Evolutionary conservation across 2,329 filamentous ascomycete species (phyloP).

Genomic region (Botryotinia globosa): DNA sequence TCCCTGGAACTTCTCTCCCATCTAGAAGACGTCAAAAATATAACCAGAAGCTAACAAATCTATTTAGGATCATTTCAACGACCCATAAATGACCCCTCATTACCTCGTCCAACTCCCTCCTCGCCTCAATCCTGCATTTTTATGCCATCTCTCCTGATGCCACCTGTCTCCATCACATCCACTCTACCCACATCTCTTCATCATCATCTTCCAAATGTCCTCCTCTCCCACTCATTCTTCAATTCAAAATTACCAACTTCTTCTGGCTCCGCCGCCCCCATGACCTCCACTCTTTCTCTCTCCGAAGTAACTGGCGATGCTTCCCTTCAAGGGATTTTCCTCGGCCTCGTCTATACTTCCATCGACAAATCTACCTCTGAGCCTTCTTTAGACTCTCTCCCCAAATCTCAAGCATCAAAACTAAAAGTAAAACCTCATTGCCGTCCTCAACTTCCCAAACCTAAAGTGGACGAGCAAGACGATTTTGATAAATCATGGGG

Average conservation of each 20-base stretch:
- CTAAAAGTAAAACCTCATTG: background rate
- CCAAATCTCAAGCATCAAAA: background rate
- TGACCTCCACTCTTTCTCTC: conserved; percentile 4
- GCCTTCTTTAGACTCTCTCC: background rate
- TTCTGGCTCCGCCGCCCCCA: background rate
- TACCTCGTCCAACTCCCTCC: background rate
- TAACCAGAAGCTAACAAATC: background rate
- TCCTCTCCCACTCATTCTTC: conserved; percentile 10
- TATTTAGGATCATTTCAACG: background rate
- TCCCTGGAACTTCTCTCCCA: background rate
- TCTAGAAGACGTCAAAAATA: background rate
- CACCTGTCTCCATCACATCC: conserved; percentile 13
- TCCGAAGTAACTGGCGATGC: conserved; percentile 13
- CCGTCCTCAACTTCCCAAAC: background rate
- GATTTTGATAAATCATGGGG: background rate
- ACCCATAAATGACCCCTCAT: background rate
- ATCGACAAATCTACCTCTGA: background rate
- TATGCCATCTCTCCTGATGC: conserved; percentile 10
- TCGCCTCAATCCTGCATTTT: conserved; percentile 13
- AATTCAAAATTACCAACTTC: background rate
- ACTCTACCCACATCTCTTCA: conserved; percentile 3
- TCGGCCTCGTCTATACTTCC: conserved; percentile 16
- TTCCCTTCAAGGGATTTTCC: conserved; percentile 11
- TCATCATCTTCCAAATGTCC: conserved; percentile 4
- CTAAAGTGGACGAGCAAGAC: background rate